phyloP scores from a whole-genome alignment of 2,329 filamentous ascomycete genomes.

The Fonsecaea pedrosoi region DNA sequence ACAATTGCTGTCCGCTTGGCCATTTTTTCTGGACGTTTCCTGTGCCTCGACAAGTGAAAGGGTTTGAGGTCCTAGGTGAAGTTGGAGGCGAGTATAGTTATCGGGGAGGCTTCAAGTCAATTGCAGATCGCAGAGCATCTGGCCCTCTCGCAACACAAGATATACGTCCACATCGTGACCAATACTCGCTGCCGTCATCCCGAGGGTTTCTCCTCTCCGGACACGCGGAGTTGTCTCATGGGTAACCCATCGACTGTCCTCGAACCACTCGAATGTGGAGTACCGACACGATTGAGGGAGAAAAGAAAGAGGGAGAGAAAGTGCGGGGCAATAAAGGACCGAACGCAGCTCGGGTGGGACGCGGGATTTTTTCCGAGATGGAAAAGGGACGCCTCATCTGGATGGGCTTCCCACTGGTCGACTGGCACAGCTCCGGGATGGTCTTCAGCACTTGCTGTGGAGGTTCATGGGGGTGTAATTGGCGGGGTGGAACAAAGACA shows the following conservation, averaged over 20 bases:
- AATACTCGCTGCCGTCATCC: slow-evolving; percentile 12
- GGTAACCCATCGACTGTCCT: slow-evolving; percentile 15
- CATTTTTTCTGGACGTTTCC: slow-evolving; percentile 10
- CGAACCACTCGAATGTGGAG: slow-evolving; percentile 24
- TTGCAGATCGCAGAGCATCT: neutral
- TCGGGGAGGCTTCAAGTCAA: neutral
- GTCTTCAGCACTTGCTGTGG: neutral
- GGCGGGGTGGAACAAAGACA: neutral
- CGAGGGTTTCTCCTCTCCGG: slow-evolving; percentile 32
- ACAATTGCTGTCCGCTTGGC: slow-evolving; percentile 47
- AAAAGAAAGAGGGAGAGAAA: slow-evolving; percentile 8
- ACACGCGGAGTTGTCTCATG: slow-evolving; percentile 24
- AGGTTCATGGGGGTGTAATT: neutral
- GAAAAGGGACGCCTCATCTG: neutral
- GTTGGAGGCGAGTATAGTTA: neutral
- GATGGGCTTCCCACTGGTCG: neutral
- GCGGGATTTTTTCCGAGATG: slow-evolving; percentile 20
- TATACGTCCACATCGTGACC: slow-evolving; percentile 19
- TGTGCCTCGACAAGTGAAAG: neutral
- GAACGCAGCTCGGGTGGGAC: slow-evolving; percentile 24
- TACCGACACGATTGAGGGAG: slow-evolving; percentile 16
- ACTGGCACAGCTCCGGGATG: slow-evolving; percentile 14
- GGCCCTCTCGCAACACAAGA: slow-evolving; percentile 3
- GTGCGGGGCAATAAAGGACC: slow-evolving; percentile 25
- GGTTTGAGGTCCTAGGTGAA: neutral